Base-by-base conservation (phyloP, 225 moss, liverwort and hornwort genomes). In the Bryoerythrophyllum caledonicum region DNA sequence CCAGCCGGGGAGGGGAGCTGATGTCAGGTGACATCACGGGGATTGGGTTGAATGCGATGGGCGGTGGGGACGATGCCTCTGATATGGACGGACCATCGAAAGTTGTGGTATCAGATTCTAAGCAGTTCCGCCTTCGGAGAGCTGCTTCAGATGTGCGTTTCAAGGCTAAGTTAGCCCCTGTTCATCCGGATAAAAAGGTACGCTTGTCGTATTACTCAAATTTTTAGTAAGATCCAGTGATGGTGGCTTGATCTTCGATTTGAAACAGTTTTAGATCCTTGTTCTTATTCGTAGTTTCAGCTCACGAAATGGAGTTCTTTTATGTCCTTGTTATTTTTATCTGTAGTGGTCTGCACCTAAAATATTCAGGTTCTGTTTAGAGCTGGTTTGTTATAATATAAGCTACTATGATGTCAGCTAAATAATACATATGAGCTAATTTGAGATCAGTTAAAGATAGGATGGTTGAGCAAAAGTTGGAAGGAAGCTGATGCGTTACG, bases 101-200 rank as follows among this genome's bases (percentile, higher is more conserved):
- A 62, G 13, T 17, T 53, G 71, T 43, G 37, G 78, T 70, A 13
- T 53, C 26, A 46, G 71, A 71, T 64, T 43, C 74, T 23, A 82
- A 74, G 77, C 79, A 86, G 62, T 74, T 64, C 72, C 88, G 86
- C 12, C 65, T 89, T 60, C 83, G 88, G 70, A 88, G 88, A 79
- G 83, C 81, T 43, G 57, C 82, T 58, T 89, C 88, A 71, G 88
- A 86, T 74, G 48, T 77, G 76, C 76, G 60, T 52, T 89, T 89
- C 48, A 89, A 65, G 74, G 79, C 54, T 17, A 81, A 70, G 51
- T 67, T 89, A 79, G 83, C 72, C 9, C 86, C 74, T 68, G 86
- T 86, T 61, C 65, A 60, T 78, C 81, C 74, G 68, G 81, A 73
- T 70, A 81, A 21, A 72, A 89, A 89, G 88, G 88, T 89, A 35